phyloP scores from a whole-genome alignment of 306 rosid species.

The Rubus parviflorus region DNA sequence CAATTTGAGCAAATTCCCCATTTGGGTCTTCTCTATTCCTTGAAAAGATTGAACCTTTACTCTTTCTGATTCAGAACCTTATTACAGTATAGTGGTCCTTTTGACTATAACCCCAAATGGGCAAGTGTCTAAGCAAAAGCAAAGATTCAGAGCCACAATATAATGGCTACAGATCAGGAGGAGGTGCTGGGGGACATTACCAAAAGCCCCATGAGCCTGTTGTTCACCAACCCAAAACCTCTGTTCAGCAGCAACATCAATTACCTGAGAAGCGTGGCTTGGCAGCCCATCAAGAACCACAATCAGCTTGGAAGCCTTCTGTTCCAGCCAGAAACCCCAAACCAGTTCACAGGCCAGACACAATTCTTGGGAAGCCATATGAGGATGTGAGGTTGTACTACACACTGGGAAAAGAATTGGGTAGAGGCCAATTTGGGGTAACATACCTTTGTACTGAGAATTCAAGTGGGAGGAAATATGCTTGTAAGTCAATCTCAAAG shows the following conservation, averaged over 20 bases:
- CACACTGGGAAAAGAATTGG: conserved; percentile 70
- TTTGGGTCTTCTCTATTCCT: conserved; percentile 12
- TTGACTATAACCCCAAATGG: conserved; percentile 41
- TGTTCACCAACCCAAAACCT: conserved; percentile 41
- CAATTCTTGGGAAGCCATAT: conserved; percentile 64
- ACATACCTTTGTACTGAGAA: conserved; percentile 70
- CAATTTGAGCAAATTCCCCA: not conserved
- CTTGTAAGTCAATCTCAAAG: conserved; percentile 88
- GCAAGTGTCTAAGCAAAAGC: conserved; percentile 57
- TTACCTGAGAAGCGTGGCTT: conserved; percentile 36
- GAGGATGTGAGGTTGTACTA: conserved; percentile 70
- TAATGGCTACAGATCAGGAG: conserved; percentile 45
- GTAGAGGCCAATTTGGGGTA: conserved; percentile 94
- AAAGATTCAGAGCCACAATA: conserved; percentile 32
- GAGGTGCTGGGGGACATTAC: conserved; percentile 25
- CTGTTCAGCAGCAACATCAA: conserved; percentile 40
- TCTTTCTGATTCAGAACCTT: not conserved
- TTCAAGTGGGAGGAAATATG: conserved; percentile 62
- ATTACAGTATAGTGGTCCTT: conserved; percentile 1
- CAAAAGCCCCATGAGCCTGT: conserved; percentile 46
- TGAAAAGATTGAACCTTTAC: conserved; percentile 25
- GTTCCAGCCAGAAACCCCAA: conserved; percentile 41
- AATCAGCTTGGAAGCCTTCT: conserved; percentile 32
- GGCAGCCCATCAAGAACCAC: conserved; percentile 31
- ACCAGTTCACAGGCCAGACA: conserved; percentile 34